Conservation (phyloP, 768 basidiomycete species). For the Boletus rufocinnamomeus region DNA sequence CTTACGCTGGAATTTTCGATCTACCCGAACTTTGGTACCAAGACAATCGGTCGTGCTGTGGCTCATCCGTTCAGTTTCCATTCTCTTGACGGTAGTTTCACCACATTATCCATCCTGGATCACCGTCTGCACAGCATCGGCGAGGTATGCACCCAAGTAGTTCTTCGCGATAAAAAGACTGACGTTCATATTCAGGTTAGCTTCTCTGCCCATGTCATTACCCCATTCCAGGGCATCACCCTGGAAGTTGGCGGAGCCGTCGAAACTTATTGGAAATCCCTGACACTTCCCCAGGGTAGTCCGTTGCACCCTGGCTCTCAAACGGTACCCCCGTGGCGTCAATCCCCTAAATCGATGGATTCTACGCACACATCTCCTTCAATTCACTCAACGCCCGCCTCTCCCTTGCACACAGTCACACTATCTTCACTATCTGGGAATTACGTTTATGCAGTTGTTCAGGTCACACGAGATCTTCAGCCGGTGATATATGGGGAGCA, state of each 20-base stretch:
- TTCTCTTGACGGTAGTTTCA: constrained; percentile 53
- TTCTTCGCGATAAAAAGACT: neutral
- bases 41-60: constrained; percentile 91
- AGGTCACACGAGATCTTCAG: constrained; percentile 90
- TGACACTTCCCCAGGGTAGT: constrained; percentile 34
- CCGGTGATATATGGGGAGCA: constrained; percentile 83
- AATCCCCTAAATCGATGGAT: constrained; percentile 40
- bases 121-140: constrained; percentile 92
- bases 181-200: constrained; percentile 56
- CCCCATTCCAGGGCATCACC: constrained; percentile 88
- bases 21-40: constrained; percentile 97
- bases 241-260: constrained; percentile 93
- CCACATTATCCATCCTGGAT: constrained; percentile 83
- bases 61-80: constrained; percentile 75
- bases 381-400: constrained; percentile 50
- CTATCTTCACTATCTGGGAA: constrained; percentile 90
- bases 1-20: constrained; percentile 90
- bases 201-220: constrained; percentile 85
- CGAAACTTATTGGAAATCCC: constrained; percentile 98
- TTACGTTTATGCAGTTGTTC: constrained; percentile 83
- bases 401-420: constrained; percentile 62
- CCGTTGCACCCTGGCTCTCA: constrained; percentile 36
- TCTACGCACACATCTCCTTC: constrained; percentile 76
- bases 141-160: constrained; percentile 54
- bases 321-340: constrained; percentile 39